phyloP scores from a whole-genome alignment of 2,329 filamentous ascomycete genomes.

The Arthroderma sp. region DNA sequence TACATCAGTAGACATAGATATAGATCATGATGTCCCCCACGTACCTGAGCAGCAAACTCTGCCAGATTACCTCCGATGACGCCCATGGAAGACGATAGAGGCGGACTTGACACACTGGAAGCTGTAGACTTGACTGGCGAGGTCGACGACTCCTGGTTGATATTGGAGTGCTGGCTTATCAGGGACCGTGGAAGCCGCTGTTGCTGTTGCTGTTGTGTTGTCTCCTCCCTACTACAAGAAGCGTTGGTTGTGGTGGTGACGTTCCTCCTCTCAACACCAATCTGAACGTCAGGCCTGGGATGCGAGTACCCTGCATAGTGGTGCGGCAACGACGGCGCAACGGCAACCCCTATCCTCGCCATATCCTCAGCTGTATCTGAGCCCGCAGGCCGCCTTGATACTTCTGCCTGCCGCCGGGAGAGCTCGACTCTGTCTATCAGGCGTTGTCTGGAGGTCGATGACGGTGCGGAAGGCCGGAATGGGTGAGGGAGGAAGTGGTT shows the following conservation, averaged over 20 bases:
- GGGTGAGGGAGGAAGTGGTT: conserved; percentile 5
- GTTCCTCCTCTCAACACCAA: conserved; percentile 1
- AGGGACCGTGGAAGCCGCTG: conserved; percentile 17
- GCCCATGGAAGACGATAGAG: conserved; percentile 65
- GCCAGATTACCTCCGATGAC: conserved; percentile 62
- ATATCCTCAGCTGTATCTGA: neutral
- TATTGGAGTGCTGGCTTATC: neutral
- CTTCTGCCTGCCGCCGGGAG: neutral
- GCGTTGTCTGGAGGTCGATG: conserved; percentile 40
- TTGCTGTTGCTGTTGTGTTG: conserved; percentile 16
- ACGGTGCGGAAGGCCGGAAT: neutral
- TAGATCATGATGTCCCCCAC: conserved; percentile 17
- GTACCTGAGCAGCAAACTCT: conserved; percentile 72
- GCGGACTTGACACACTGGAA: conserved; percentile 43
- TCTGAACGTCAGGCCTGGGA: neutral
- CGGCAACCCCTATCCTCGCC: neutral
- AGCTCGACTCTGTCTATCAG: conserved; percentile 16
- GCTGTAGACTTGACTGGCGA: conserved; percentile 21
- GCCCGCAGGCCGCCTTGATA: neutral
- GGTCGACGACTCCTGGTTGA: conserved; percentile 11
- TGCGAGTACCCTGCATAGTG: neutral
- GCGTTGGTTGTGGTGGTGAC: conserved; percentile 15
- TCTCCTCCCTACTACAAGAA: conserved; percentile 8
- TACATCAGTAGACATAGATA: conserved; percentile 5
- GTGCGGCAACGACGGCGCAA: conserved; percentile 18